Evolutionary conservation across 2,329 filamentous ascomycete genomes (phyloP), one percentile per base, ranked within the genome.

Genomic region (Incumbomyces lentus): DNA sequence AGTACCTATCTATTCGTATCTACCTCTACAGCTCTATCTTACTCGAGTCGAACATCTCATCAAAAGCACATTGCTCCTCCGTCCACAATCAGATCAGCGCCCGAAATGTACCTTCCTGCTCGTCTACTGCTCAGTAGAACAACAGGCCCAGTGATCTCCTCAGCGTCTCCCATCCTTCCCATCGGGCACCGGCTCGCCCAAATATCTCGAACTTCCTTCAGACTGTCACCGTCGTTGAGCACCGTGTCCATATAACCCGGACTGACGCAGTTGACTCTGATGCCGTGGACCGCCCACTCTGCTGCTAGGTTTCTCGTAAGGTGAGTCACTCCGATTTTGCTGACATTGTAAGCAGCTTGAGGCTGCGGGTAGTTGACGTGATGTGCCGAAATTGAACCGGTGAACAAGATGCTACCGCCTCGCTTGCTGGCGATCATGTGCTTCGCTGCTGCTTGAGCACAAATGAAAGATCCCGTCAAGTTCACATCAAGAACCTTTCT

Each of bases 221-320:
- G 60, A 1, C 75, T 76, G 6, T 74, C 71, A 0, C 81, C 80
- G 49, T 79, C 79, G 57, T 86, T 88, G 40, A 88, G 63, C 11
- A 85, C 75, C 0, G 82, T 86, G 56, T 86, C 82, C 78, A 87
- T 86, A 55, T 88, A 88, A 0, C 84, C 84, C 0, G 84, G 84
- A 33, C 73, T 79, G 37, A 89, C 71, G 14, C 71, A 76, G 55
- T 89, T 88, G 4, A 84, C 79, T 2, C 81, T 65, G 50, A 89
- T 84, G 0, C 84, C 84, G 59, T 81, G 73, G 1, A 68, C 64
- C 1, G 79, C 80, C 84, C 83, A 88, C 62, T 89, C 84, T 0
- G 79, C 82, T 0, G 83, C 84, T 13, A 88, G 64, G 31, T 71
- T 79, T 52, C 73, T 76, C 41, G 77, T 79, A 54, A 87, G 61